Percentiles rank a stretch among this genome's conserved stretches.
These are phyloP conservation scores for Kwoniella shivajii DNA, from an alignment of 1,284 basidiomycete genomes.

Conservation along the genomic window DNA sequence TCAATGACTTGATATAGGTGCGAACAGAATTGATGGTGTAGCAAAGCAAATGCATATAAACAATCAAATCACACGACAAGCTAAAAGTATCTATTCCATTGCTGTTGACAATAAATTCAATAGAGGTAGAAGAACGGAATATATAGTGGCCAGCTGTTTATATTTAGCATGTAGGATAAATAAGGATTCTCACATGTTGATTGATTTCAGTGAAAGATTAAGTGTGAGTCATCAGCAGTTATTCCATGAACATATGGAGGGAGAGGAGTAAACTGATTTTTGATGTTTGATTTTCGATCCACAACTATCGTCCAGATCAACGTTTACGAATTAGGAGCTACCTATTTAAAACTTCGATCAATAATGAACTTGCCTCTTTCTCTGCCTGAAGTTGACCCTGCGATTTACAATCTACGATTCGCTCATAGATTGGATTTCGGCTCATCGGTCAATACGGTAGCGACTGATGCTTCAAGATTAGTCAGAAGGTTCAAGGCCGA, in stretches of 20 bases:
- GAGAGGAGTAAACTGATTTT: background rate
- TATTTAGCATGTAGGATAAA: constrained; percentile 93
- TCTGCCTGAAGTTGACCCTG: constrained; percentile 79
- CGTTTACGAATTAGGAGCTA: constrained; percentile 95
- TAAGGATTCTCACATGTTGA: constrained; percentile 90
- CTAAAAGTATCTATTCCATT: constrained; percentile 86
- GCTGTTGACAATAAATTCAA: constrained; percentile 93
- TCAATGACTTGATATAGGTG: constrained; percentile 59
- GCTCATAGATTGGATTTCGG: constrained; percentile 96
- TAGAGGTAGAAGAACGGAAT: constrained; percentile 86
- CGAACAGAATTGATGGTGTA: constrained; percentile 77
- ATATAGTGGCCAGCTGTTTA: constrained; percentile 92
- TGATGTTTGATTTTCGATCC: background rate
- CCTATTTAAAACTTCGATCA: constrained; percentile 91
- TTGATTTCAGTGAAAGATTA: constrained; percentile 92
- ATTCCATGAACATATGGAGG: too few relatives aligned
- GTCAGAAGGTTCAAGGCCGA: constrained; percentile 94
- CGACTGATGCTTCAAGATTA: constrained; percentile 89
- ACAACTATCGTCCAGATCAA: too few relatives aligned
- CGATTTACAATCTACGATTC: constrained; percentile 95
- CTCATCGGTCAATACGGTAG: constrained; percentile 87
- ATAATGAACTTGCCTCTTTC: constrained; percentile 82
- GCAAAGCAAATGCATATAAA: constrained; percentile 76
- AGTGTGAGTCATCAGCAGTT: too few relatives aligned
- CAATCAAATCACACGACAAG: constrained; percentile 76